phyloP scores from a whole-genome alignment of 75 land plant genomes.

The Selaginella moellendorffii region DNA sequence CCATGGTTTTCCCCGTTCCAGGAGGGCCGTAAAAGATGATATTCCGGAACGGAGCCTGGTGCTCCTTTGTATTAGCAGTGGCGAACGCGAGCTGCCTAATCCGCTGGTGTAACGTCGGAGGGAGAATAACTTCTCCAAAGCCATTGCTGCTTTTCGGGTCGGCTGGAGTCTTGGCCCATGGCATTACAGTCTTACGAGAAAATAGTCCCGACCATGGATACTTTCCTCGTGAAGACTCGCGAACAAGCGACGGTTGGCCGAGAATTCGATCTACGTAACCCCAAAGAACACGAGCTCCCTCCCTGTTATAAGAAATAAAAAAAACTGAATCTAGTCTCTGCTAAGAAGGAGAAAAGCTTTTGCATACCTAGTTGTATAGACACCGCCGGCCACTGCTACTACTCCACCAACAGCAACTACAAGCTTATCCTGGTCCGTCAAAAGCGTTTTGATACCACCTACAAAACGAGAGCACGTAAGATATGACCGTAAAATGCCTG shows the following conservation, averaged over 20 bases:
- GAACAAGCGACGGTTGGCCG: conserved; percentile 79
- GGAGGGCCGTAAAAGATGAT: conserved; percentile 96
- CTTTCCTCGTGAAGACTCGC: conserved; percentile 85
- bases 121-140: conserved; percentile 77
- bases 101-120: conserved; percentile 65
- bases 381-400: conserved; percentile 80
- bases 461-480: conserved; percentile 1
- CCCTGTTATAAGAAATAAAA: conserved; percentile 32
- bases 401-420: conserved; percentile 77
- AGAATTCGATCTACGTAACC: conserved; percentile 71
- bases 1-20: conserved; percentile 96
- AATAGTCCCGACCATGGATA: conserved; percentile 58
- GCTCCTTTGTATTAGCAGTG: conserved; percentile 77
- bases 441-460: conserved; percentile 68
- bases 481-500: background rate
- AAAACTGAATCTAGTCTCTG: background rate
- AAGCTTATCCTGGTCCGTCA: conserved; percentile 85
- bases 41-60: conserved; percentile 84
- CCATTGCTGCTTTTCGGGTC: conserved; percentile 21
- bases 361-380: conserved; percentile 71
- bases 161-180: background rate
- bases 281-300: conserved; percentile 88
- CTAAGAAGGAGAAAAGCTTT: background rate
- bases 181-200: background rate
- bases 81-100: conserved; percentile 58